phyloP scores from a whole-genome alignment of 2,329 filamentous ascomycete genomes.

The Ilyonectria robusta region DNA sequence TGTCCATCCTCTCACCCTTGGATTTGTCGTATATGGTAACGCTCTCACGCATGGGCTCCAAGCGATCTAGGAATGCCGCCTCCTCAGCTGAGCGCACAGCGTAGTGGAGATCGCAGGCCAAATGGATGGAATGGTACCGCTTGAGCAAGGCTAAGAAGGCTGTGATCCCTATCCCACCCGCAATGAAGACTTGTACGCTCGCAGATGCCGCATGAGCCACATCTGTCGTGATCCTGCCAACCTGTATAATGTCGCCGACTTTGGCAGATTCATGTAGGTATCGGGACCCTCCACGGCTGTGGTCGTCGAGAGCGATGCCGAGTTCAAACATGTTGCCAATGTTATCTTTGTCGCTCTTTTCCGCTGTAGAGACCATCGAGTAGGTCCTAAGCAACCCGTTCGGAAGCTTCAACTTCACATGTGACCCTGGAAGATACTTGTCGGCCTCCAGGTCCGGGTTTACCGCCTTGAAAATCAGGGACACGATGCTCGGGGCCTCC shows the following conservation, averaged over 20 bases:
- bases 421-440: slow-evolving; percentile 61
- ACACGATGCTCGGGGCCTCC: slow-evolving; percentile 66
- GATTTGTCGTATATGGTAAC: slow-evolving; percentile 68
- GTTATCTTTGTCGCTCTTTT: slow-evolving; percentile 22
- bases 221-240: slow-evolving; percentile 65
- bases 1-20: slow-evolving; percentile 66
- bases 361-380: slow-evolving; percentile 64
- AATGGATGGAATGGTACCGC: slow-evolving; percentile 60
- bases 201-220: slow-evolving; percentile 62
- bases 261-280: slow-evolving; percentile 67
- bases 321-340: slow-evolving; percentile 67
- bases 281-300: slow-evolving; percentile 72
- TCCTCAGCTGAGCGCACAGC: slow-evolving; percentile 67
- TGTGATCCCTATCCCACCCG: slow-evolving; percentile 76
- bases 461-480: slow-evolving; percentile 66
- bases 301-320: slow-evolving; percentile 68
- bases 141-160: slow-evolving; percentile 70
- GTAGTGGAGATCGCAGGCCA: slow-evolving; percentile 70
- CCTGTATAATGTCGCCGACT: slow-evolving; percentile 64
- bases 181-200: slow-evolving; percentile 74
- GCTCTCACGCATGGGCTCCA: slow-evolving; percentile 58
- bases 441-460: slow-evolving; percentile 52
- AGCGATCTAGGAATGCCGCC: slow-evolving; percentile 66
- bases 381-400: slow-evolving; percentile 72
- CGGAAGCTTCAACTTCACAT: slow-evolving; percentile 70